phyloP scores from a whole-genome alignment of 2,329 filamentous ascomycete genomes.

The Epichloe sp. region DNA sequence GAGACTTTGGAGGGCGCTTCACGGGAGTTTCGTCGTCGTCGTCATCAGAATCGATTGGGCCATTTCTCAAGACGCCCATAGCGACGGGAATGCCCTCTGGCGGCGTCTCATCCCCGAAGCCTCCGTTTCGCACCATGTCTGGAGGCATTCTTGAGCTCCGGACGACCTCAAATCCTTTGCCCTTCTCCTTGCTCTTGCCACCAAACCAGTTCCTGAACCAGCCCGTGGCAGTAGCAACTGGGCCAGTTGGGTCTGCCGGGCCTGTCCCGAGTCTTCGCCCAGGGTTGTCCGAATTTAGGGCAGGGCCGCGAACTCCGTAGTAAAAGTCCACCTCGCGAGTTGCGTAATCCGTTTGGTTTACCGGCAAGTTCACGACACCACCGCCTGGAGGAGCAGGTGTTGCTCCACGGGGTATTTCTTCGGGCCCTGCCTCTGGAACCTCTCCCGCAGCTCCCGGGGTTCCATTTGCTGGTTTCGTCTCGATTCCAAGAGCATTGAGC shows the following conservation, averaged over 20 bases:
- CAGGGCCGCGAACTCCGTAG: conserved; percentile 81
- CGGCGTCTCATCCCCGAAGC: conserved; percentile 51
- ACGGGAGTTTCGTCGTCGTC: conserved; percentile 24
- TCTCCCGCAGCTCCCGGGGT: conserved; percentile 9
- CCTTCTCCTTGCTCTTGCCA: conserved; percentile 83
- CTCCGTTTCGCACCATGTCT: conserved; percentile 43
- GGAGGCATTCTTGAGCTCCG: conserved; percentile 77
- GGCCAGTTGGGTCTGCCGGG: conserved; percentile 85
- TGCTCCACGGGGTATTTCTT: conserved; percentile 27
- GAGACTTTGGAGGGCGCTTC: conserved; percentile 13
- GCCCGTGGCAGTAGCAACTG: conserved; percentile 75
- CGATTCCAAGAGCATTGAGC: conserved; percentile 16
- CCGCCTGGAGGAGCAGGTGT: conserved; percentile 31
- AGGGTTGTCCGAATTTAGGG: conserved; percentile 67
- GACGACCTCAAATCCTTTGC: conserved; percentile 94
- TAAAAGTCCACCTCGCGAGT: conserved; percentile 95
- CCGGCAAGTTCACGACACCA: conserved; percentile 24
- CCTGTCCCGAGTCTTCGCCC: conserved; percentile 84
- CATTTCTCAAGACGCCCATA: conserved; percentile 44
- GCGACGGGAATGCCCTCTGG: conserved; percentile 54
- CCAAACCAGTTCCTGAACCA: conserved; percentile 75
- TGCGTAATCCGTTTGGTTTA: conserved; percentile 68
- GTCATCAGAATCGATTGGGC: conserved; percentile 53
- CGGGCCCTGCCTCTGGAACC: conserved; percentile 24
- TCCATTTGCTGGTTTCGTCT: conserved; percentile 17